phyloP scores from a whole-genome alignment of 2,329 filamentous ascomycete genomes.

The Alternaria burnsii region DNA sequence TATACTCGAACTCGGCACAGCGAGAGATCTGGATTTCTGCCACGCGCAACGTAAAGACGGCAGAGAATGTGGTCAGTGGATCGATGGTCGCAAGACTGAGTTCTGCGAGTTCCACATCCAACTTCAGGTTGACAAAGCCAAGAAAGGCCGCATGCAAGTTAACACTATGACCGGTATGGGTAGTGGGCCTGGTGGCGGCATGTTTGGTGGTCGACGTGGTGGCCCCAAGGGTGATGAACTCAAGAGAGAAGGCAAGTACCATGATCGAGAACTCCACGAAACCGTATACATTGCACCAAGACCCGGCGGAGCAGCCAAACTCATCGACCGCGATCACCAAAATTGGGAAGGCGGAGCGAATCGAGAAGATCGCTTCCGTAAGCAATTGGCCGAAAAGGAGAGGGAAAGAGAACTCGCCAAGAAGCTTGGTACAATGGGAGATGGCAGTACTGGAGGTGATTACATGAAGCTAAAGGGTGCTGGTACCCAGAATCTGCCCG shows the following conservation, averaged over 20 bases:
- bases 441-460: constrained; percentile 69
- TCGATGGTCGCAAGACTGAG: constrained; percentile 87
- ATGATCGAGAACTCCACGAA: constrained; percentile 67
- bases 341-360: constrained; percentile 60
- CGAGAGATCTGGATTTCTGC: constrained; percentile 88
- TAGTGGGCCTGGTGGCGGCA: constrained; percentile 40
- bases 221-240: constrained; percentile 39
- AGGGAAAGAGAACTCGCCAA: constrained; percentile 77
- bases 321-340: constrained; percentile 69
- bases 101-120: constrained; percentile 95
- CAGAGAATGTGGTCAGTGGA: constrained; percentile 79
- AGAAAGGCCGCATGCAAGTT: constrained; percentile 76
- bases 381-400: constrained; percentile 71
- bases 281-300: constrained; percentile 55
- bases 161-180: constrained; percentile 70
- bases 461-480: constrained; percentile 66
- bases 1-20: constrained; percentile 85
- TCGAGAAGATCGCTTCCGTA: constrained; percentile 71
- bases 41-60: constrained; percentile 87
- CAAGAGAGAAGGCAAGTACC: constrained; percentile 52
- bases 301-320: constrained; percentile 63
- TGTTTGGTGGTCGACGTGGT: constrained; percentile 41
- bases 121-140: constrained; percentile 75
- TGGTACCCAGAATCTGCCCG: constrained; percentile 29
- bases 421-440: constrained; percentile 70